Conservation (phyloP, 768 basidiomycete species). For the Pisolithus sp. region DNA sequence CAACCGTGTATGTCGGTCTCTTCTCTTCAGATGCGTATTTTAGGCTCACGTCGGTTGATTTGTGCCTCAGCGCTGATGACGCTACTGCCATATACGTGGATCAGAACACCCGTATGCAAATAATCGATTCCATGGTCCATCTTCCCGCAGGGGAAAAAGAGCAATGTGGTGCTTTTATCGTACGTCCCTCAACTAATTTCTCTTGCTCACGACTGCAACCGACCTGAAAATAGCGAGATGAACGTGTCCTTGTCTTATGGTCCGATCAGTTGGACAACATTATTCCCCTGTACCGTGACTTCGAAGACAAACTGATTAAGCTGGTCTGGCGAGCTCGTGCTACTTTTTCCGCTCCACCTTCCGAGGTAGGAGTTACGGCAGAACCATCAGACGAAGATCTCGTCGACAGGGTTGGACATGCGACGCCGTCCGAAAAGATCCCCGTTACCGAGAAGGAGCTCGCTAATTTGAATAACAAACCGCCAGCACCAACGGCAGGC, state of each 20-base stretch:
- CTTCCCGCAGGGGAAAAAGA: slow-evolving; percentile 82
- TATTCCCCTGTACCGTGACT: slow-evolving; percentile 65
- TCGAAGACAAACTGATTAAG: slow-evolving; percentile 73
- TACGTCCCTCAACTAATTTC: slow-evolving; percentile 27
- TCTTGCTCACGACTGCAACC: not conserved
- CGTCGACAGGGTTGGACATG: slow-evolving; percentile 37
- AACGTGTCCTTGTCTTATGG: slow-evolving; percentile 80
- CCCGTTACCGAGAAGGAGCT: slow-evolving; percentile 3
- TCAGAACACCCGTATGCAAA: slow-evolving; percentile 78
- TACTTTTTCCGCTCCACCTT: slow-evolving; percentile 30
- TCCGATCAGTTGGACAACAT: slow-evolving; percentile 76
- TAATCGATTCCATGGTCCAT: slow-evolving; percentile 62
- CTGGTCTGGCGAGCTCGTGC: slow-evolving; percentile 64
- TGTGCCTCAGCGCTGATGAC: slow-evolving; percentile 44
- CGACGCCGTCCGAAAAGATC: slow-evolving; percentile 14
- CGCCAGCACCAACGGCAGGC: not conserved
- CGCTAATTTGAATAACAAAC: not conserved
- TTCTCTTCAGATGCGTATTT: not conserved
- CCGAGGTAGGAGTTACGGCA: slow-evolving; percentile 38
- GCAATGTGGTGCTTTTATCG: slow-evolving; percentile 85
- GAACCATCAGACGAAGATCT: slow-evolving; percentile 51
- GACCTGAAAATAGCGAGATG: slow-evolving; percentile 54
- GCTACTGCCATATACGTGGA: slow-evolving; percentile 64
- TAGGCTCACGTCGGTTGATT: not conserved
- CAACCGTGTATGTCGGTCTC: slow-evolving; percentile 49